These are phyloP conservation scores for Neoscytalidium dimidiatum DNA, from an alignment of 2,329 filamentous ascomycete genomes.

Conservation along the genomic window DNA sequence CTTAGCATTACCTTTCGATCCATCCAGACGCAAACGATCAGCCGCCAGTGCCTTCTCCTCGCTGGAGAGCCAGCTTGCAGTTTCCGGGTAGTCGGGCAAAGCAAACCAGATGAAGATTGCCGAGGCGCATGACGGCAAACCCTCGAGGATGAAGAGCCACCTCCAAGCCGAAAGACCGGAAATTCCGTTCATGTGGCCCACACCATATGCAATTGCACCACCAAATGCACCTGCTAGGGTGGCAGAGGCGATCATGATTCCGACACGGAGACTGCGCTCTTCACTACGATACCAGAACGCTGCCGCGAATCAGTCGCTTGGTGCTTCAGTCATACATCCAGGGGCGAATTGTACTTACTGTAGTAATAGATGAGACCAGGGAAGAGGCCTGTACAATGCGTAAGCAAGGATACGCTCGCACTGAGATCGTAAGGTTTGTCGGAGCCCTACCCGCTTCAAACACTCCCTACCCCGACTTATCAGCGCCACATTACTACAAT, in stretches of 20 bases:
- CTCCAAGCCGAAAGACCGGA: slow-evolving; percentile 37
- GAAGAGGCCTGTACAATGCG: slow-evolving; percentile 24
- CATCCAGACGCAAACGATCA: slow-evolving; percentile 46
- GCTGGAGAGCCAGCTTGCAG: slow-evolving; percentile 46
- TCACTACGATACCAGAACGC: slow-evolving; percentile 58
- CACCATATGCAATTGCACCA: slow-evolving; percentile 56
- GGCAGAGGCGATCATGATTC: slow-evolving; percentile 56
- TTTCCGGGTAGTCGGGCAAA: slow-evolving; percentile 53
- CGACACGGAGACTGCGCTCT: slow-evolving; percentile 61
- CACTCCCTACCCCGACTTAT: slow-evolving; percentile 21
- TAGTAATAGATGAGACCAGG: slow-evolving; percentile 49
- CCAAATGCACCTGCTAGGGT: slow-evolving; percentile 58
- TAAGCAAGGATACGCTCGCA: neutral
- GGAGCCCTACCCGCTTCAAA: slow-evolving; percentile 26
- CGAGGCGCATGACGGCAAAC: slow-evolving; percentile 40
- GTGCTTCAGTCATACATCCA: neutral
- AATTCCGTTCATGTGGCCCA: slow-evolving; percentile 43
- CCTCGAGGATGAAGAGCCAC: slow-evolving; percentile 49
- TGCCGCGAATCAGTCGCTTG: slow-evolving; percentile 2
- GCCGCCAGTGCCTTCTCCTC: slow-evolving; percentile 48
- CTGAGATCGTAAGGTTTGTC: neutral
- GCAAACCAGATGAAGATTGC: slow-evolving; percentile 47
- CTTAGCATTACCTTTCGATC: slow-evolving; percentile 40
- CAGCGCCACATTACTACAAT: slow-evolving; percentile 13
- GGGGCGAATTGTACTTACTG: slow-evolving; percentile 31